These are phyloP conservation scores for Wallacemonas sp. DNA, from an alignment of 208 protist species.

Conservation along the genomic window DNA sequence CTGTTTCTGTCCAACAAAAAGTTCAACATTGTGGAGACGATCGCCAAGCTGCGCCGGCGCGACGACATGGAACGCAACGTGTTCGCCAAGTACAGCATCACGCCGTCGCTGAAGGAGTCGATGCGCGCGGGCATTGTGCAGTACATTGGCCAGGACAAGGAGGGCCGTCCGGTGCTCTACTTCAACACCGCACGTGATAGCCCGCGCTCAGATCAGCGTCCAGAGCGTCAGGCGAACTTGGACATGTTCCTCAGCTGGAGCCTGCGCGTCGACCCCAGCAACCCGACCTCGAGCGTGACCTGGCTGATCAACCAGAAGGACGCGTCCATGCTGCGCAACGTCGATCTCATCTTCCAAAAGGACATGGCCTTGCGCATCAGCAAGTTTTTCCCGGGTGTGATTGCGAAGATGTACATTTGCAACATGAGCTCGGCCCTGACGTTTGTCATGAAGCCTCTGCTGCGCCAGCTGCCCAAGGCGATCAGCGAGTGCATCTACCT, in stretches of 20 bases:
- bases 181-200: slow-evolving; percentile 57
- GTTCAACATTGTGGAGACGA: slow-evolving; percentile 64
- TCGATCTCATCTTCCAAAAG: slow-evolving; percentile 73
- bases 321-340: slow-evolving; percentile 66
- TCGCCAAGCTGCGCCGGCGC: slow-evolving; percentile 67
- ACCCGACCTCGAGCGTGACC: slow-evolving; percentile 49
- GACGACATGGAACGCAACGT: slow-evolving; percentile 62
- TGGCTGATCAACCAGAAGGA: slow-evolving; percentile 81
- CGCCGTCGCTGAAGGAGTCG: slow-evolving; percentile 48
- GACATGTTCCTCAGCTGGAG: slow-evolving; percentile 81
- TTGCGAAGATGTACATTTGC: slow-evolving; percentile 67
- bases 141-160: slow-evolving; percentile 64
- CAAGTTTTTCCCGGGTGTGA: slow-evolving; percentile 73
- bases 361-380: slow-evolving; percentile 75
- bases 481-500: slow-evolving; percentile 74
- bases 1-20: slow-evolving; percentile 83
- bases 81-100: slow-evolving; percentile 56
- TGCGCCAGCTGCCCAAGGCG: slow-evolving; percentile 52
- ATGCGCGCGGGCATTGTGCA: slow-evolving; percentile 76
- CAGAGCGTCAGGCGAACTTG: slow-evolving; percentile 61
- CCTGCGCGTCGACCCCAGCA: slow-evolving; percentile 43
- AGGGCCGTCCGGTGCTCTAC: slow-evolving; percentile 57
- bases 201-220: slow-evolving; percentile 44
- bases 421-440: slow-evolving; percentile 70
- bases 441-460: slow-evolving; percentile 67